phyloP scores from a whole-genome alignment of 2,329 filamentous ascomycete genomes.

The Cryphonectria parasitica region DNA sequence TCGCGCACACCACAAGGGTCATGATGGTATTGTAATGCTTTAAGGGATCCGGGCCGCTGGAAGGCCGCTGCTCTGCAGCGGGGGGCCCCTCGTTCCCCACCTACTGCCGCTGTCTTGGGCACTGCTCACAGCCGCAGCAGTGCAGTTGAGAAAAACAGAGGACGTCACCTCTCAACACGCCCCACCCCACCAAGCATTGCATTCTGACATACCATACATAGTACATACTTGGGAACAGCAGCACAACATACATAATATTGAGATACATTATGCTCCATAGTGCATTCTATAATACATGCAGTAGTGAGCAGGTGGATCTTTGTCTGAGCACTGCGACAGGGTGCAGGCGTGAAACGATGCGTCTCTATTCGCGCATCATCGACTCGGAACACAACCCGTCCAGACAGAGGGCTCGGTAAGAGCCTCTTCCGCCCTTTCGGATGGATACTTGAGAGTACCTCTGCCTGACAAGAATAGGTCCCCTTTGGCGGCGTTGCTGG shows the following conservation, averaged over 20 bases:
- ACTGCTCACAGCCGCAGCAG: neutral
- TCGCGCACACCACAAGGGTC: neutral
- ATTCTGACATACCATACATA: neutral
- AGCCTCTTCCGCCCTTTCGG: neutral
- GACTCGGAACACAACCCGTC: neutral
- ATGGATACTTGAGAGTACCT: constrained; percentile 19
- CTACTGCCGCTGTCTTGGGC: neutral
- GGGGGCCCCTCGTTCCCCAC: neutral
- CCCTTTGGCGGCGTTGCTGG: neutral
- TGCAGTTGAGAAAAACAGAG: neutral
- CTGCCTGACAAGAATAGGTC: neutral
- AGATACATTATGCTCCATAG: neutral
- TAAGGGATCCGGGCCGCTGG: neutral
- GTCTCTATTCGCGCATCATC: neutral
- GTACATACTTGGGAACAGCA: too few species aligned
- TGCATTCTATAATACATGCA: neutral
- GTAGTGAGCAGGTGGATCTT: neutral
- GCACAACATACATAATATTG: neutral
- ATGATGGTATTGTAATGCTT: neutral
- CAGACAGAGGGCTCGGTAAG: constrained; percentile 3
- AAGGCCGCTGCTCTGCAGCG: neutral
- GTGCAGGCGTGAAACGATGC: neutral
- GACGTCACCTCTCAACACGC: neutral
- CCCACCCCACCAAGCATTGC: neutral
- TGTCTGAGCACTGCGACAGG: too few species aligned